phyloP scores from a whole-genome alignment of 257 asterid genomes.

The Fraxinus anomala region DNA sequence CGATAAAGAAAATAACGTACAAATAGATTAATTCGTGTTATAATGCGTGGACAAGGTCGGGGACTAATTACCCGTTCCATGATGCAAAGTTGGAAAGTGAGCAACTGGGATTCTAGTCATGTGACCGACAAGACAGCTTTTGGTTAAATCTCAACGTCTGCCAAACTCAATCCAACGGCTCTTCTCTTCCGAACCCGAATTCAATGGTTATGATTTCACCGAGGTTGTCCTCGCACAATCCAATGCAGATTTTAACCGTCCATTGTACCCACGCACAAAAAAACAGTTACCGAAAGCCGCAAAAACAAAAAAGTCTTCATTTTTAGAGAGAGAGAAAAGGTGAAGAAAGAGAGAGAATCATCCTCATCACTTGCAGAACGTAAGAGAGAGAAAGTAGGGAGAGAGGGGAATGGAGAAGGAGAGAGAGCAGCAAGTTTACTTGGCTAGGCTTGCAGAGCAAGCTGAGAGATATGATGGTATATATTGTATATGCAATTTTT shows the following conservation, averaged over 20 bases:
- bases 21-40: too few species aligned
- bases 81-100: slow-evolving; percentile 22
- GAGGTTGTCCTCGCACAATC: slow-evolving; percentile 1
- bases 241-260: slow-evolving; percentile 30
- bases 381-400: neutral
- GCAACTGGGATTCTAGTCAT: slow-evolving; percentile 23
- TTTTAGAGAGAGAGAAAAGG: slow-evolving; percentile 6
- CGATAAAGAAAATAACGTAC: too few species aligned
- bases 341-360: neutral
- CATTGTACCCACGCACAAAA: slow-evolving; percentile 13
- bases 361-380: neutral
- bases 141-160: neutral
- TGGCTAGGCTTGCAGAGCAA: slow-evolving; percentile 77
- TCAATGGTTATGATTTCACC: slow-evolving; percentile 19
- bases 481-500: neutral
- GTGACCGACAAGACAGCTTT: slow-evolving; percentile 26
- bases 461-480: slow-evolving; percentile 82
- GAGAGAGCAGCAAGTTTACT: slow-evolving; percentile 63
- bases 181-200: neutral
- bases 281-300: slow-evolving; percentile 18
- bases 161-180: slow-evolving; percentile 31
- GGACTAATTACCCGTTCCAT: too few species aligned
- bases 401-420: slow-evolving; percentile 60
- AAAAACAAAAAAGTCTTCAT: neutral
- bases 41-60: too few species aligned